These are phyloP conservation scores for Isabelozyma rhagii DNA, from an alignment of 805 yeast genomes.

Conservation along the genomic window DNA sequence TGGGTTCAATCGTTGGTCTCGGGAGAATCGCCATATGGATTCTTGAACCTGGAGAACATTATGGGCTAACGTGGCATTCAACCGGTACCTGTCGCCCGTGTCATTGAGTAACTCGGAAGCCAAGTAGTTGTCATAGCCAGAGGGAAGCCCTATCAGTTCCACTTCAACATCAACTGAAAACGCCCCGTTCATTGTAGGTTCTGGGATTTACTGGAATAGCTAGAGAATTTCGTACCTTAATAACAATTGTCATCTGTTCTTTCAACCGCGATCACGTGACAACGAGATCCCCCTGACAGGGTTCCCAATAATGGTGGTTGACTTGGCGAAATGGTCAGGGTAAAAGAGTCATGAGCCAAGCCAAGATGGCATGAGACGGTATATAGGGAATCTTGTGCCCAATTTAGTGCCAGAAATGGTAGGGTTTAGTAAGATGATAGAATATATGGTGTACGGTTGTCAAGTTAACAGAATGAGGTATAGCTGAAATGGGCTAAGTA, in stretches of 20 bases:
- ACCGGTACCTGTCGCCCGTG: not conserved
- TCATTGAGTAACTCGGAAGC: not conserved
- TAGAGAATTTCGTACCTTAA: not conserved
- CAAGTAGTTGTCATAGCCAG: not conserved
- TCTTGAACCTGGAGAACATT: slow-evolving; percentile 19
- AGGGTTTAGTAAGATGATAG: too few species aligned
- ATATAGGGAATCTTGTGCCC: too few species aligned
- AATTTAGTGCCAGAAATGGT: too few species aligned
- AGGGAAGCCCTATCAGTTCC: not conserved
- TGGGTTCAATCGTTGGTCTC: slow-evolving; percentile 22
- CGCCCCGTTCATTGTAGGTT: not conserved
- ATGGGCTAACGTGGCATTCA: slow-evolving; percentile 23
- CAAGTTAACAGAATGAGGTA: too few species aligned
- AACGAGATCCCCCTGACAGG: too few species aligned
- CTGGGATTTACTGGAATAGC: not conserved
- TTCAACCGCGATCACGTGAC: not conserved
- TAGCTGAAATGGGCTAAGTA: too few species aligned
- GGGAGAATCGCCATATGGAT: slow-evolving; percentile 27
- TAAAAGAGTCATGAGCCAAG: too few species aligned
- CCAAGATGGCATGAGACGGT: too few species aligned
- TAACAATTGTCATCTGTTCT: not conserved
- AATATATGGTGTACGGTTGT: too few species aligned
- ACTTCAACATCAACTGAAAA: not conserved
- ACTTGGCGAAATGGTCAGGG: too few species aligned
- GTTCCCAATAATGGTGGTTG: too few species aligned